A percentile compares a stretch with the other conserved stretches of the same genome.
phyloP scores from a whole-genome alignment of 768 basidiomycete species.

The Boletus pseudopeckii region DNA sequence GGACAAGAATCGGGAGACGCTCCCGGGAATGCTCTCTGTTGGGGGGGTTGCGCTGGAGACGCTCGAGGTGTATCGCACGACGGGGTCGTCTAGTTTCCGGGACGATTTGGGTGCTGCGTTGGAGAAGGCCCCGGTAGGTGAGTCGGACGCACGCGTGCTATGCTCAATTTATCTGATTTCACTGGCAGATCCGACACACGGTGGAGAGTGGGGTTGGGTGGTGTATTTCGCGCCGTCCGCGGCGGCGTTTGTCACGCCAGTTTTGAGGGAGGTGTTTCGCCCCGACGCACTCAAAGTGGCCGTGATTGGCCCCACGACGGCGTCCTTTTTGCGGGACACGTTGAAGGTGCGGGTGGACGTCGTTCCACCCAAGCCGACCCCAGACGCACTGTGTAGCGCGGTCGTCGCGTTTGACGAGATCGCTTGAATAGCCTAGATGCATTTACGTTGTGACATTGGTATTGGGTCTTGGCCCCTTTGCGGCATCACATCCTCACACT shows the following conservation, averaged over 20 bases:
- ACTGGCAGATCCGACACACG: not conserved
- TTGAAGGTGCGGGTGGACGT: slow-evolving; percentile 51
- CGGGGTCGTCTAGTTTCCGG: slow-evolving; percentile 50
- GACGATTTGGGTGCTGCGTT: slow-evolving; percentile 38
- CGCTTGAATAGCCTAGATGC: slow-evolving; percentile 2
- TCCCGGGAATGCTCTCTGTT: slow-evolving; percentile 47
- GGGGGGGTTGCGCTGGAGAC: slow-evolving; percentile 44
- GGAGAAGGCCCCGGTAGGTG: slow-evolving; percentile 21
- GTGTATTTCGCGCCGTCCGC: slow-evolving; percentile 75
- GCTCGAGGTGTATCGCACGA: slow-evolving; percentile 71
- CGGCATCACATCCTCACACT: not conserved
- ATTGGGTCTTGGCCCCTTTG: not conserved
- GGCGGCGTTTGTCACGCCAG: slow-evolving; percentile 53
- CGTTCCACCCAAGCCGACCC: slow-evolving; percentile 52
- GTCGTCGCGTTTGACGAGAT: slow-evolving; percentile 23
- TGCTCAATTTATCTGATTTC: not conserved
- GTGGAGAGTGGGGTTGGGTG: slow-evolving; percentile 54
- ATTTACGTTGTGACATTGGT: slow-evolving; percentile 11
- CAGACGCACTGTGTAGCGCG: slow-evolving; percentile 44
- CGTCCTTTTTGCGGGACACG: slow-evolving; percentile 45
- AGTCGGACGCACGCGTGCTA: slow-evolving; percentile 3
- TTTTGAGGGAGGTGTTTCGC: slow-evolving; percentile 43
- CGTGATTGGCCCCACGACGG: slow-evolving; percentile 69
- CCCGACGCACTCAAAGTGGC: slow-evolving; percentile 39
- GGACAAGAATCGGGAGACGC: slow-evolving; percentile 79